Conservation (phyloP, 2,329 filamentous ascomycete species). For the Aquanectria penicillioides region DNA sequence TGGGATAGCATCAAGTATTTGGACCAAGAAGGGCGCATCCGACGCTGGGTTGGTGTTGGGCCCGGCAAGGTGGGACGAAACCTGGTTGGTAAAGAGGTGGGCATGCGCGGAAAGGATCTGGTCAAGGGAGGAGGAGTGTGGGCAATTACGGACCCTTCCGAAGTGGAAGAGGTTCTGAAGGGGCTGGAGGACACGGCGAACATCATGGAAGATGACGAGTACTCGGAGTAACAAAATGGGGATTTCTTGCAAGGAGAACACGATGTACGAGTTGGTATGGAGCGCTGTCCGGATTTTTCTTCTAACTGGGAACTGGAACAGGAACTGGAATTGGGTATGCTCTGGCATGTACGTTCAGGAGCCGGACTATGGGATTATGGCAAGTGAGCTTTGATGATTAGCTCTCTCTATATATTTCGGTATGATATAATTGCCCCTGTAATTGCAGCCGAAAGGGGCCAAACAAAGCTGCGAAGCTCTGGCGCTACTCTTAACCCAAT, state of each 20-base stretch:
- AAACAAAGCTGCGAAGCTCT: neutral
- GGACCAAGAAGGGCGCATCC: slow-evolving; percentile 83
- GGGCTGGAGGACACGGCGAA: slow-evolving; percentile 73
- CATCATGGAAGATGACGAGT: slow-evolving; percentile 60
- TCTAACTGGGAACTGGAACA: neutral
- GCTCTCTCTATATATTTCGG: neutral
- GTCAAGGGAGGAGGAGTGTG: slow-evolving; percentile 93
- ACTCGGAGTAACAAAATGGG: slow-evolving; percentile 39
- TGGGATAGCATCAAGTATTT: slow-evolving; percentile 93
- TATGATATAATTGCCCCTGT: neutral
- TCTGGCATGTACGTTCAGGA: slow-evolving; percentile 10
- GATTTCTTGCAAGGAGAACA: too few relatives aligned
- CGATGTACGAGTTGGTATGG: slow-evolving; percentile 20
- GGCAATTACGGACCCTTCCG: slow-evolving; percentile 84
- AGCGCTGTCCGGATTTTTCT: too few relatives aligned
- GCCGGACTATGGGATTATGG: neutral
- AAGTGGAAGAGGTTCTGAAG: slow-evolving; percentile 75
- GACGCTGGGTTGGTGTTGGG: slow-evolving; percentile 90
- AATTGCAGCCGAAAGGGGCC: too few relatives aligned
- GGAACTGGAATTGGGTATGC: slow-evolving; percentile 9
- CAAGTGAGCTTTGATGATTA: neutral
- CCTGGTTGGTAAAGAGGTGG: slow-evolving; percentile 93
- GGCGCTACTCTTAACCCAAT: too few relatives aligned
- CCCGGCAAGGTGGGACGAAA: slow-evolving; percentile 95
- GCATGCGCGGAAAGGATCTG: slow-evolving; percentile 79